phyloP scores from a whole-genome alignment of 768 basidiomycete species.

The Lactarius sanguifluus region DNA sequence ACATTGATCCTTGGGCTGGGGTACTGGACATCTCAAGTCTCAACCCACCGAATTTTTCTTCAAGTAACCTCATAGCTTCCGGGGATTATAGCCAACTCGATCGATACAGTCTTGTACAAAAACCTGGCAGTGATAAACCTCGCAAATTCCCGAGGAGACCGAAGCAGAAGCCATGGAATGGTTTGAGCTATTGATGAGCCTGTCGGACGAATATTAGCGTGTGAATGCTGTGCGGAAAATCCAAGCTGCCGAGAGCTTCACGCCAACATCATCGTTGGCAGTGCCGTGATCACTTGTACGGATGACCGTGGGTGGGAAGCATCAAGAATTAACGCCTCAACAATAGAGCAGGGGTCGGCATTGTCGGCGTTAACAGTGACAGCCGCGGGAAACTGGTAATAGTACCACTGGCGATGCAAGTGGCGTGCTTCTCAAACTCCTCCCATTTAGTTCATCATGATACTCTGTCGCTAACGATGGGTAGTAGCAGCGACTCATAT shows the following conservation, averaged over 20 bases:
- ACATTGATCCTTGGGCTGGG: background rate
- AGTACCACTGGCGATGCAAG: too few relatives aligned
- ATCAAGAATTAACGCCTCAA: too few relatives aligned
- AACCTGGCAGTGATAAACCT: background rate
- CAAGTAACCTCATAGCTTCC: background rate
- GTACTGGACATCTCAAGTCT: background rate
- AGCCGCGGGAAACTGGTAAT: too few relatives aligned
- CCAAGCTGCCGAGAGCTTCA: too few relatives aligned
- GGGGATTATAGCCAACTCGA: background rate
- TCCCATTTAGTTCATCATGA: background rate
- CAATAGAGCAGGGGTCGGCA: too few relatives aligned
- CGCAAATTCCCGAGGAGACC: background rate
- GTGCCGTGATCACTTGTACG: too few relatives aligned
- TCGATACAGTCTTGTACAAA: background rate
- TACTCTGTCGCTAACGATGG: background rate
- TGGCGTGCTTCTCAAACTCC: background rate
- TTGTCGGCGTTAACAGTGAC: too few relatives aligned
- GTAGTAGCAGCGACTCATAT: background rate
- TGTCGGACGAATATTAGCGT: background rate
- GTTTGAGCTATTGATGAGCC: background rate
- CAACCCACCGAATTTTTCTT: background rate
- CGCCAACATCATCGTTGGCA: too few relatives aligned
- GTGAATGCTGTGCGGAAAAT: background rate
- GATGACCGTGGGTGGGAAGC: too few relatives aligned
- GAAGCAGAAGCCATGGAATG: background rate